Evolutionary conservation across 768 basidiomycete genomes (phyloP).

Genomic region (Xerocomellus intermedius): DNA sequence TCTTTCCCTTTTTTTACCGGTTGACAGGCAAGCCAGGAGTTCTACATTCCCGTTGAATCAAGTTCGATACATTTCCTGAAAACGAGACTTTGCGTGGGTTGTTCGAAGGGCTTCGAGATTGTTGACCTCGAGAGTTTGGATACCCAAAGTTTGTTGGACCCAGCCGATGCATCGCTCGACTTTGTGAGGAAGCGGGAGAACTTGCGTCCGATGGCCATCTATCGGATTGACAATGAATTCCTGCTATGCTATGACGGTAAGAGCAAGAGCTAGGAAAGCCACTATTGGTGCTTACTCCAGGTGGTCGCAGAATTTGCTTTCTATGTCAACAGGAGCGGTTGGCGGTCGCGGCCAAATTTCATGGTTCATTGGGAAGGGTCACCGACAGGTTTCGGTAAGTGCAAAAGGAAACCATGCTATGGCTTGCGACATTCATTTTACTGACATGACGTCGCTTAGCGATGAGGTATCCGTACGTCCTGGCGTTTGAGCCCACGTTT

Average conservation of each 20-base stretch:
- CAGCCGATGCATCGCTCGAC: slow-evolving; percentile 84
- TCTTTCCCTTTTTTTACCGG: neutral
- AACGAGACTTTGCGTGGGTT: slow-evolving; percentile 95
- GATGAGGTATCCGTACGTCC: slow-evolving; percentile 92
- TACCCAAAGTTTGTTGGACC: slow-evolving; percentile 94
- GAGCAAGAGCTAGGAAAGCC: slow-evolving; percentile 23
- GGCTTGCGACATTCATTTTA: neutral
- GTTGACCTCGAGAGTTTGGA: slow-evolving; percentile 97
- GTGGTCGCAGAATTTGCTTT: slow-evolving; percentile 85
- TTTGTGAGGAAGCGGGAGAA: slow-evolving; percentile 91
- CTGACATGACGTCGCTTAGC: slow-evolving; percentile 47
- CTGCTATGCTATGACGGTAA: slow-evolving; percentile 95
- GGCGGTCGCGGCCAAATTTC: slow-evolving; percentile 86
- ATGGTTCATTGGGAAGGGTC: slow-evolving; percentile 97
- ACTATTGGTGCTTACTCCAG: slow-evolving; percentile 6
- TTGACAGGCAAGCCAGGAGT: slow-evolving; percentile 58
- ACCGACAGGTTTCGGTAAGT: slow-evolving; percentile 91
- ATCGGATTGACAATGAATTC: slow-evolving; percentile 95
- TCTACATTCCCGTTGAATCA: slow-evolving; percentile 98
- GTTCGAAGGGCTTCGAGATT: slow-evolving; percentile 97
- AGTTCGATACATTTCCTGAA: slow-evolving; percentile 96
- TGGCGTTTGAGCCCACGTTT: slow-evolving; percentile 95
- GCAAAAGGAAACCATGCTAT: neutral
- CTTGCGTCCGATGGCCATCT: slow-evolving; percentile 92
- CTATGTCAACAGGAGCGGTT: slow-evolving; percentile 96